Base-by-base conservation (phyloP, 192 early-diverging fungal species). In the Backusella psychrophila region DNA sequence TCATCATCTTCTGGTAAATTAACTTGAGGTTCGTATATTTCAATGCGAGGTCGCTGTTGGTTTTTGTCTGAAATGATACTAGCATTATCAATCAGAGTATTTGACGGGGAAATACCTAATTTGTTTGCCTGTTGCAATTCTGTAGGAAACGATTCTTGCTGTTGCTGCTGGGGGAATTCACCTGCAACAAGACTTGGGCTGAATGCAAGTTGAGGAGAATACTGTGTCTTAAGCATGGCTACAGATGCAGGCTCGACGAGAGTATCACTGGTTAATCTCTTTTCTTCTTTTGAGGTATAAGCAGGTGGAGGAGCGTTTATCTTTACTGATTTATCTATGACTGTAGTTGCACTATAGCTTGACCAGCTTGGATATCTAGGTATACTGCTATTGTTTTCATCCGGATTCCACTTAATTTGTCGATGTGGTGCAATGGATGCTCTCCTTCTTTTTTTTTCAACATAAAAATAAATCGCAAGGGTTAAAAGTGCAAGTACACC, bases 121-220 rank as follows among this genome's bases (percentile, higher is more conserved):
- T 21, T 69, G 17, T 49, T 44, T 15, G 26, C 26, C 41, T 23
- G 26, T 19, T 49, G 39, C 15, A 46, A 21, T 29, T 71, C 70
- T 46, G 66, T 35, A 36, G 29, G 35, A 6, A 33, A 68, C 19
- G 26, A 41, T 17, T 71, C 42, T 69, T 36, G 36, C 23, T 44
- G 42, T 34, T 31, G 39, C 19, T 71, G 70, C 29, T 33, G 70
- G 9, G 42, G 70, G 42, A 75, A 75, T 42, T 65, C 41, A 31
- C 63, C 65, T 46, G 59, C 65, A 63, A 67, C 63, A 42, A 65
- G 39, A 14, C 74, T 75, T 17, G 74, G 74, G 26, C 74, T 75
- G 46, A 75, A 75, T 44, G 74, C 65, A 44, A 75, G 63, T 66
- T 75, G 74, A 19, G 74, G 74, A 33, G 74, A 35, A 65, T 75